These are phyloP conservation scores for Aquilaria yunnanensis DNA, from an alignment of 345 rosid species.

Conservation along the genomic window DNA sequence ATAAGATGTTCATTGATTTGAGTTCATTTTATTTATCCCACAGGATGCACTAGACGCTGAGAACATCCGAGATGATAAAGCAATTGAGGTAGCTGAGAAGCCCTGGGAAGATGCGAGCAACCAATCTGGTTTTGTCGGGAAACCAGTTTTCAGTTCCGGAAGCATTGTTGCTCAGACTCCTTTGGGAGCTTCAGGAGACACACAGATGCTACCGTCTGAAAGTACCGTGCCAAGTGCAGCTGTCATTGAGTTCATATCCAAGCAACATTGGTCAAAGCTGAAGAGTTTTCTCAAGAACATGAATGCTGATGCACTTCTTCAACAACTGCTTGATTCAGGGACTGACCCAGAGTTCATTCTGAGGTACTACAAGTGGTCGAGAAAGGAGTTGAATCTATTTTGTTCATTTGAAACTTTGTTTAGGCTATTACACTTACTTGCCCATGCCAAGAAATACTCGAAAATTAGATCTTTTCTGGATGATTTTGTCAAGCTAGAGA, in stretches of 20 bases:
- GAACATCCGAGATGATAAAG: no score
- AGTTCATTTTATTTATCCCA: no score
- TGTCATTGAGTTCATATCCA: constrained; percentile 39
- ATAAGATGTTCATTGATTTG: no score
- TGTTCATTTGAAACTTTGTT: constrained; percentile 40
- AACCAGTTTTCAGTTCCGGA: no score
- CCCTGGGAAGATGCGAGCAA: no score
- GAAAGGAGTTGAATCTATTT: constrained; percentile 30
- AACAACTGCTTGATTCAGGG: constrained; percentile 40
- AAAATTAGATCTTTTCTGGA: constrained; percentile 65
- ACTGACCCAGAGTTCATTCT: constrained; percentile 48
- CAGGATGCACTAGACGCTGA: no score
- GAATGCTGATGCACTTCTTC: constrained; percentile 31
- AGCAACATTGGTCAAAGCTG: constrained; percentile 61
- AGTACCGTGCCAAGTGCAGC: constrained; percentile 11
- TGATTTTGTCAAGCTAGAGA: constrained; percentile 36
- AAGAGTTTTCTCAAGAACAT: constrained; percentile 26
- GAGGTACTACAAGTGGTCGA: constrained; percentile 54
- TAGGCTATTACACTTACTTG: constrained; percentile 42
- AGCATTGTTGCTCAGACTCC: no score
- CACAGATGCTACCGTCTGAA: neutral
- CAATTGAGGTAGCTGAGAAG: no score
- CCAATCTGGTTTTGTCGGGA: no score
- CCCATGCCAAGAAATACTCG: constrained; percentile 37
- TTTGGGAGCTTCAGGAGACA: no score